Base-by-base conservation (phyloP, 2,329 filamentous ascomycete species). In the Westerdykella sp. region DNA sequence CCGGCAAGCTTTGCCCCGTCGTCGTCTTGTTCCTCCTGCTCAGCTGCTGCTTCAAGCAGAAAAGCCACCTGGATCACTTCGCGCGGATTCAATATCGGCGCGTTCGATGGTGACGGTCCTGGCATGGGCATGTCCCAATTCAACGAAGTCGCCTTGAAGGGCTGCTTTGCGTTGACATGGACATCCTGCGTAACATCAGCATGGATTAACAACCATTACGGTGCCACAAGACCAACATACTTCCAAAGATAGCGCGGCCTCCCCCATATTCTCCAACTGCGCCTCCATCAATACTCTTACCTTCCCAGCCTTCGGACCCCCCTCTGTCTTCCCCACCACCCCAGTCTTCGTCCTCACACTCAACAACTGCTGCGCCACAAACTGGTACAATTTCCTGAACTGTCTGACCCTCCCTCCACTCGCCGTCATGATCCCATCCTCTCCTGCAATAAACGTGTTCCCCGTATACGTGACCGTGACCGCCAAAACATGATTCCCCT, bases 391-490 rank as follows among this genome's bases (percentile, higher is more conserved):
- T 70, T 97, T 97, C 53, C 91, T 76, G 63, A 97, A 97, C 9
- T 88, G 95, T 46, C 93, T 76, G 31, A 86, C 84, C 39, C 87
- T 78, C 4, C 76, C 77, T 43, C 74, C 73, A 2, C 73, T 74
- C 16, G 75, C 74, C 49, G 49, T 71, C 32, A 35, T 35, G 13
- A 3, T 35, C 16, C 32, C 32, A 23, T 59, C 65, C 41, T 63
- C 65, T 25, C 60, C 58, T 6, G 57, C 49, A 55, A 85, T 73
- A 14, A 35, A 15, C n/a, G 77, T 78, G 0, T 86, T 89, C 68
- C 97, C 91, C 42, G 89, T 94, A 69, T 97, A 97, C 52, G 85
- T 91, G 46, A 97, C 86, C 42, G 88, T 96, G 47, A 97, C 90
- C 6, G 87, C 88, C 6, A 98, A 76, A 11, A 96, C 87, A 67